phyloP scores from a whole-genome alignment of 179 eudicot genomes.

The Nepenthes alata region DNA sequence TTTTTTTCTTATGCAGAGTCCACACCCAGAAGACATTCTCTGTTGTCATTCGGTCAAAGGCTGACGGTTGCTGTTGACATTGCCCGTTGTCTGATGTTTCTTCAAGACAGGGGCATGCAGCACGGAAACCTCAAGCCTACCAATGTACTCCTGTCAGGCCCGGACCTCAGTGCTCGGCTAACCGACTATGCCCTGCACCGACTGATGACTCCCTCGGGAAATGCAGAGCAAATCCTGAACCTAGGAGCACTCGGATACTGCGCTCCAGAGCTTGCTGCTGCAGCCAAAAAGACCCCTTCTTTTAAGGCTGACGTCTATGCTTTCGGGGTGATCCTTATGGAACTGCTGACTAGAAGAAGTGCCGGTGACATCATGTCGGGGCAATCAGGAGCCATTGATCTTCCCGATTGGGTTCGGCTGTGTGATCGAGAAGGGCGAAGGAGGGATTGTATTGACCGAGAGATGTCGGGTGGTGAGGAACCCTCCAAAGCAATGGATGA shows the following conservation, averaged over 20 bases:
- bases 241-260: slow-evolving; percentile 80
- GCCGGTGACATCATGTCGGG: slow-evolving; percentile 94
- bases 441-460: slow-evolving; percentile 76
- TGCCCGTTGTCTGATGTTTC: slow-evolving; percentile 62
- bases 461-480: slow-evolving; percentile 57
- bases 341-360: slow-evolving; percentile 74
- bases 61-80: slow-evolving; percentile 62
- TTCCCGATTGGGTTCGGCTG: slow-evolving; percentile 84
- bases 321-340: slow-evolving; percentile 83
- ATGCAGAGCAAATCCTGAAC: slow-evolving; percentile 67
- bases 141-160: slow-evolving; percentile 43
- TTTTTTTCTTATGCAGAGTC: slow-evolving; percentile 42
- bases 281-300: slow-evolving; percentile 53
- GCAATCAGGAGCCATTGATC: slow-evolving; percentile 82
- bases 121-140: slow-evolving; percentile 93
- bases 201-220: slow-evolving; percentile 68
- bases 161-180: slow-evolving; percentile 30
- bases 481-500: slow-evolving; percentile 64
- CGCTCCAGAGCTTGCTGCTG: slow-evolving; percentile 63
- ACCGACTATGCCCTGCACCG: slow-evolving; percentile 77
- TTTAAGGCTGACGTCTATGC: slow-evolving; percentile 76
- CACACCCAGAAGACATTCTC: slow-evolving; percentile 69
- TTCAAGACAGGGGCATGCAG: slow-evolving; percentile 65
- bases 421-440: slow-evolving; percentile 77
- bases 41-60: slow-evolving; percentile 62